phyloP scores from a whole-genome alignment of 176 grass and related monocot species.

The Aegilops speltoides region DNA sequence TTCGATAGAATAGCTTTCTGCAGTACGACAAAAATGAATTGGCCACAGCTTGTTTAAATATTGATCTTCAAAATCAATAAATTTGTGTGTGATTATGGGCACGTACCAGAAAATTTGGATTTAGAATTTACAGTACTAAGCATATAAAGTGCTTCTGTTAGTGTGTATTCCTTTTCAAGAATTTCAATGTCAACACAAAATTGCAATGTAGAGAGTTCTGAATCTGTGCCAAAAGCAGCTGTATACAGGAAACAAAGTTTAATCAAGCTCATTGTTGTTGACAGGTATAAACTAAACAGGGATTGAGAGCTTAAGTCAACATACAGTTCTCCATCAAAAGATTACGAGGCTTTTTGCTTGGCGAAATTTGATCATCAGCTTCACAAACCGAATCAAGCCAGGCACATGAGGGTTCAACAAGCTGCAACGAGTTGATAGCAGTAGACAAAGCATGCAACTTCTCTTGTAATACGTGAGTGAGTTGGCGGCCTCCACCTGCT shows the following conservation, averaged over 20 bases:
- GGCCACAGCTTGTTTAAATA: slow-evolving; percentile 1
- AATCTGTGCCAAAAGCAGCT: slow-evolving; percentile 49
- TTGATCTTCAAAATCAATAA: slow-evolving; percentile 23
- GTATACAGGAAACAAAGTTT: slow-evolving; percentile 37
- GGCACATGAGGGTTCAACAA: slow-evolving; percentile 83
- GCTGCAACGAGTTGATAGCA: slow-evolving; percentile 87
- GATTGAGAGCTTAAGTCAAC: slow-evolving; percentile 36
- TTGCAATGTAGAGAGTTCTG: slow-evolving; percentile 50
- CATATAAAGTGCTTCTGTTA: slow-evolving; percentile 79
- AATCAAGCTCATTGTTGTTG: slow-evolving; percentile 13
- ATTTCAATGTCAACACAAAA: slow-evolving; percentile 87
- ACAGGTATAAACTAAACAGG: slow-evolving; percentile 23
- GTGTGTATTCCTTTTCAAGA: slow-evolving; percentile 88
- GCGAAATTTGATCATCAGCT: slow-evolving; percentile 54
- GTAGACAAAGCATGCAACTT: slow-evolving; percentile 82
- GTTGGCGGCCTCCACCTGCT: slow-evolving; percentile 42
- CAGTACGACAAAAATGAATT: slow-evolving; percentile 14
- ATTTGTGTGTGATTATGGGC: not conserved
- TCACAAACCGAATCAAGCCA: slow-evolving; percentile 75
- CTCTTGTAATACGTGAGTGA: slow-evolving; percentile 65
- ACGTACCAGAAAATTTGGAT: slow-evolving; percentile 66
- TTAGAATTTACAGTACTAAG: slow-evolving; percentile 63
- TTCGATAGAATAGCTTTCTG: slow-evolving; percentile 64
- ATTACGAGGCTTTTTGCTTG: slow-evolving; percentile 75
- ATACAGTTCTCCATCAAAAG: slow-evolving; percentile 68